Evolutionary conservation across 2,329 filamentous ascomycete genomes (phyloP).

Genomic region (Cordyceps cicadae): DNA sequence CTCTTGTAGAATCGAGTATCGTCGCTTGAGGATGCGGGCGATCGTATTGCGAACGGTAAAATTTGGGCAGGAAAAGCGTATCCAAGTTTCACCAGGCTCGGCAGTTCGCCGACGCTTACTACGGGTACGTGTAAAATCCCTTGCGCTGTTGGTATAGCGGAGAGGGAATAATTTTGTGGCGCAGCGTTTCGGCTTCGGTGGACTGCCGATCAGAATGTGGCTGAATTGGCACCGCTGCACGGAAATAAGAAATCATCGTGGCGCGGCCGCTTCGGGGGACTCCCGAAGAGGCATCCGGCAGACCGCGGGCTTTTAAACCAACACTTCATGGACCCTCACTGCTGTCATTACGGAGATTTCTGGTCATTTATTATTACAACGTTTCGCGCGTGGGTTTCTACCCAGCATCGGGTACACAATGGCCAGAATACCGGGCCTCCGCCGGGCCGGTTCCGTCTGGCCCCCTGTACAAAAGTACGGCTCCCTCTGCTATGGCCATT

Average conservation of each 20-base stretch:
- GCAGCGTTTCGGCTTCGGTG: not conserved
- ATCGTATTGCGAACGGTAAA: not conserved
- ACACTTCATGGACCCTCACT: not conserved
- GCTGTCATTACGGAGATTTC: not conserved
- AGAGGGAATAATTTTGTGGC: not conserved
- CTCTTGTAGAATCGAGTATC: not conserved
- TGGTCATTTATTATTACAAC: not conserved
- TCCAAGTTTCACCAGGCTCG: not conserved
- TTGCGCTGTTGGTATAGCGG: too few relatives aligned
- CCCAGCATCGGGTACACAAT: not conserved
- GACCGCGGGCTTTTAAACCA: not conserved
- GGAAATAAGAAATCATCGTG: not conserved
- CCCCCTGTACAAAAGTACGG: not conserved
- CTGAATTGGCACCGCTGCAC: not conserved
- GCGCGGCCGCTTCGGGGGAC: not conserved
- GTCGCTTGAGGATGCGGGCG: not conserved
- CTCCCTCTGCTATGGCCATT: not conserved
- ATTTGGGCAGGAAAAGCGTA: not conserved
- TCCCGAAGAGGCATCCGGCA: not conserved
- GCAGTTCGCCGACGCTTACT: not conserved
- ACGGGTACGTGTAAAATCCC: not conserved
- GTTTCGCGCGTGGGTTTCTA: not conserved
- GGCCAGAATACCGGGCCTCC: not conserved
- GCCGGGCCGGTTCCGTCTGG: not conserved
- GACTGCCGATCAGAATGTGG: too few relatives aligned